Conservation (phyloP, 2,329 filamentous ascomycete genomes). For the Exophiala alcalophila region DNA sequence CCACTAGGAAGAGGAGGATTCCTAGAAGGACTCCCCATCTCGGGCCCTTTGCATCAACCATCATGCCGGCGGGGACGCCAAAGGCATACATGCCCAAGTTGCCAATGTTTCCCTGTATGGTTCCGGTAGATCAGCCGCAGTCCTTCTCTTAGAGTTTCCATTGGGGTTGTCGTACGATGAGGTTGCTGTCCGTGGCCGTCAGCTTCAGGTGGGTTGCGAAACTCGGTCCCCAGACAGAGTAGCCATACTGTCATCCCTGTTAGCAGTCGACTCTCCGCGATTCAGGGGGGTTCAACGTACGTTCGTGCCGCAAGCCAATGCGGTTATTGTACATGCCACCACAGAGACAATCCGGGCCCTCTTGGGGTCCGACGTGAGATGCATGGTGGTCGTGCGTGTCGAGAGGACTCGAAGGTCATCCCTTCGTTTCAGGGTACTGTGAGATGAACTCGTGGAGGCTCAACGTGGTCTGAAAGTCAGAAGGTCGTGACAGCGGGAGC, state of each 20-base stretch:
- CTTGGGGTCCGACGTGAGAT: slow-evolving; percentile 28
- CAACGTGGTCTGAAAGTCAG: too few relatives aligned
- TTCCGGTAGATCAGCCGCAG: slow-evolving; percentile 33
- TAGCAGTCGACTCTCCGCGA: slow-evolving; percentile 3
- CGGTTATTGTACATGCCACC: slow-evolving; percentile 76
- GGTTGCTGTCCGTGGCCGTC: slow-evolving; percentile 86
- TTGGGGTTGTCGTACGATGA: slow-evolving; percentile 62
- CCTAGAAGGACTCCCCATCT: slow-evolving; percentile 74
- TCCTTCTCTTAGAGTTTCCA: slow-evolving; percentile 3
- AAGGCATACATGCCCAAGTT: slow-evolving; percentile 86
- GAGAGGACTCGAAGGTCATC: slow-evolving; percentile 5
- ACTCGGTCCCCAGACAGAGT: slow-evolving; percentile 95
- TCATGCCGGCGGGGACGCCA: slow-evolving; percentile 82
- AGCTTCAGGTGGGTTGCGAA: slow-evolving; percentile 83
- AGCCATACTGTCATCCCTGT: slow-evolving; percentile 70
- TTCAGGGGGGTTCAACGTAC: slow-evolving; percentile 51
- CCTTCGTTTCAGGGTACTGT: too few relatives aligned
- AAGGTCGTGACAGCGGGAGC: too few relatives aligned
- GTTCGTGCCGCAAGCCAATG: slow-evolving; percentile 89
- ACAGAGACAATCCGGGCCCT: slow-evolving; percentile 73
- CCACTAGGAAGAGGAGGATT: slow-evolving; percentile 66
- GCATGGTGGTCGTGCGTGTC: slow-evolving; percentile 8
- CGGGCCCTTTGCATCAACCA: slow-evolving; percentile 80
- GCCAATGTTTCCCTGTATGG: slow-evolving; percentile 50
- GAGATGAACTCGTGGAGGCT: too few relatives aligned